Conservation (phyloP, 2,329 filamentous ascomycete genomes). For the Colletotrichum karsti region DNA sequence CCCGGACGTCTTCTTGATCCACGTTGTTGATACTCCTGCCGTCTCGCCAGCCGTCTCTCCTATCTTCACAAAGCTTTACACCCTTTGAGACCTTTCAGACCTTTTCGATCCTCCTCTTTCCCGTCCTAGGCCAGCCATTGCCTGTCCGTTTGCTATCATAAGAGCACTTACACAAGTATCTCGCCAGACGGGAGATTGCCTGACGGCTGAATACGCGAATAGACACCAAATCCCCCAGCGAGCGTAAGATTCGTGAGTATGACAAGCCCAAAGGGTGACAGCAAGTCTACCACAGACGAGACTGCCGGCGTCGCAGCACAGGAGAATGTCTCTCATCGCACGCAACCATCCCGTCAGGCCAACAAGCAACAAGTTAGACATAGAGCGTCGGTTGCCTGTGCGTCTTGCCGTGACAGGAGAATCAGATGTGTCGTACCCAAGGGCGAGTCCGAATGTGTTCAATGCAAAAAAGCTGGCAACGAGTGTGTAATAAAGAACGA, state of each 20-base stretch:
- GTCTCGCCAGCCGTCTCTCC: background rate
- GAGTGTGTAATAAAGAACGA: constrained; percentile 66
- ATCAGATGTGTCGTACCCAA: constrained; percentile 62
- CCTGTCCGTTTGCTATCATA: too few relatives aligned
- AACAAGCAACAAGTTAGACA: constrained; percentile 49
- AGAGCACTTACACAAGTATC: too few relatives aligned
- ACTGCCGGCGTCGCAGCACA: constrained; percentile 37
- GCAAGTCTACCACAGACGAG: constrained; percentile 28
- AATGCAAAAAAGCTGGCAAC: constrained; percentile 59
- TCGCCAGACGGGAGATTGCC: too few relatives aligned
- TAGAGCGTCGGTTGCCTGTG: constrained; percentile 63
- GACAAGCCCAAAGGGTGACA: background rate
- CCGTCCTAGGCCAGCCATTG: too few relatives aligned
- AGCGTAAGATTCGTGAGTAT: background rate
- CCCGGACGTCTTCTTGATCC: background rate
- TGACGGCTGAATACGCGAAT: too few relatives aligned
- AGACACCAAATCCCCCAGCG: background rate
- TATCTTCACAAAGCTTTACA: background rate
- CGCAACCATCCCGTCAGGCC: constrained; percentile 34
- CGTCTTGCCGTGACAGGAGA: constrained; percentile 57
- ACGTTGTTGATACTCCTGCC: background rate
- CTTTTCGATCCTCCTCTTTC: background rate
- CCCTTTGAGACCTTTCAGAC: background rate
- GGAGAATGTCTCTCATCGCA: constrained; percentile 44
- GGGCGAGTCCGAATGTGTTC: constrained; percentile 58